phyloP scores from a whole-genome alignment of 2,329 filamentous ascomycete genomes.

The Aspergillus luchuensis region DNA sequence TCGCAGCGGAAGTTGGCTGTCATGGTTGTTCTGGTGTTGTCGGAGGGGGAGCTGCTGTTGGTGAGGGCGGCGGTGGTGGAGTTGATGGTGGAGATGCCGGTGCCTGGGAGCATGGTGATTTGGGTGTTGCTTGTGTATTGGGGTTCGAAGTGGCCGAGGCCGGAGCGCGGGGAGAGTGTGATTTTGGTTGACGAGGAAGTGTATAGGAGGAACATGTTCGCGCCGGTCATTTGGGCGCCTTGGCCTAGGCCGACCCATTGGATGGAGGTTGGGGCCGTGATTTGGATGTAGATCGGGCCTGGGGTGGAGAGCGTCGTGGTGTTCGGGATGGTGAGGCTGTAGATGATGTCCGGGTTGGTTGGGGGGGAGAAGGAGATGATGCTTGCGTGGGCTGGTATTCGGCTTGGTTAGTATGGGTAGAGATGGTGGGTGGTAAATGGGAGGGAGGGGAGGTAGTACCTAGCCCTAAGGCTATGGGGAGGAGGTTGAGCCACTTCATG shows the following conservation, averaged over 20 bases:
- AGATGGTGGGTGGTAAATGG: neutral
- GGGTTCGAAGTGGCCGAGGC: slow-evolving; percentile 53
- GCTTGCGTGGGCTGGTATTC: slow-evolving; percentile 5
- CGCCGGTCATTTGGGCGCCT: slow-evolving; percentile 56
- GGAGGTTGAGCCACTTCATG: neutral
- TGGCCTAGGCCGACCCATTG: slow-evolving; percentile 62
- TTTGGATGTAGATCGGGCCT: slow-evolving; percentile 64
- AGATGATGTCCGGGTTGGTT: slow-evolving; percentile 34
- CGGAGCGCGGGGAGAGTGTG: slow-evolving; percentile 61
- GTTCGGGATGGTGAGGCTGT: slow-evolving; percentile 58
- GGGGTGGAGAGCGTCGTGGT: slow-evolving; percentile 50
- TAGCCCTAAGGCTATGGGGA: neutral
- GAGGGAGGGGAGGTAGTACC: neutral
- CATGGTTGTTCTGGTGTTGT: slow-evolving; percentile 46
- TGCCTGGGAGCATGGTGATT: slow-evolving; percentile 60
- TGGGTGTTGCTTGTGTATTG: slow-evolving; percentile 46
- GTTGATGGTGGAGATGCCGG: slow-evolving; percentile 52
- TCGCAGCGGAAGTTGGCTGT: slow-evolving; percentile 58
- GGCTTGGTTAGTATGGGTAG: neutral
- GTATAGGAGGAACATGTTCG: slow-evolving; percentile 67
- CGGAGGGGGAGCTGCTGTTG: slow-evolving; percentile 53
- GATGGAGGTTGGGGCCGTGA: slow-evolving; percentile 47
- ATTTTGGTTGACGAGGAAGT: slow-evolving; percentile 57
- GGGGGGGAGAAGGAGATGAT: slow-evolving; percentile 24
- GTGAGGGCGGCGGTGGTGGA: neutral